Evolutionary conservation across 225 moss, liverwort and hornwort species (phyloP).

Genomic region (Physcomitrellopsis africana): DNA sequence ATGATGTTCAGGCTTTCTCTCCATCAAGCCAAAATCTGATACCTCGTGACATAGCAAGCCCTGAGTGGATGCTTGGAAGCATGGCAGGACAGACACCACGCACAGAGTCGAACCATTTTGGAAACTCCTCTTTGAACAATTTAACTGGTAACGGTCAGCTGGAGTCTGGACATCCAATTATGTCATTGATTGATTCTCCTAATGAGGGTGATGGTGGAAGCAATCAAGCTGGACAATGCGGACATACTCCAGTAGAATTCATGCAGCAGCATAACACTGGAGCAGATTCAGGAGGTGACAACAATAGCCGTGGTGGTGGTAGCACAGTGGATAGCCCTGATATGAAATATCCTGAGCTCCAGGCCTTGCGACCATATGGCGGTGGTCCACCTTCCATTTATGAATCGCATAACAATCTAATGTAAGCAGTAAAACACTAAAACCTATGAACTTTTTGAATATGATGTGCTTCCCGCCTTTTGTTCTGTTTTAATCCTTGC

Average conservation of each 20-base stretch:
- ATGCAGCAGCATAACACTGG: slow-evolving; percentile 78
- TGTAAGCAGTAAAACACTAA: slow-evolving; percentile 70
- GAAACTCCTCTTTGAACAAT: slow-evolving; percentile 53
- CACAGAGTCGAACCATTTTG: slow-evolving; percentile 49
- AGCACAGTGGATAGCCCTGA: slow-evolving; percentile 69
- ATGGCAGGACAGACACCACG: slow-evolving; percentile 65
- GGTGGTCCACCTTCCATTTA: slow-evolving; percentile 71
- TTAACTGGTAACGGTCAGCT: slow-evolving; percentile 51
- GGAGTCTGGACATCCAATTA: slow-evolving; percentile 72
- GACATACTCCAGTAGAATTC: slow-evolving; percentile 71
- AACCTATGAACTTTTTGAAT: slow-evolving; percentile 41
- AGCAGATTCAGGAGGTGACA: slow-evolving; percentile 66
- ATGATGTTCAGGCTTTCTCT: slow-evolving; percentile 68
- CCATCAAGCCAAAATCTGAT: slow-evolving; percentile 69
- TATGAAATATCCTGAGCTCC: slow-evolving; percentile 87
- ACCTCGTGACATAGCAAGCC: slow-evolving; percentile 71
- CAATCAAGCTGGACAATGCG: slow-evolving; percentile 50
- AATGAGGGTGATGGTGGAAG: slow-evolving; percentile 50
- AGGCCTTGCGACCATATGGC: slow-evolving; percentile 74
- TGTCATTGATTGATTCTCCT: slow-evolving; percentile 65
- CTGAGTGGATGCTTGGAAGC: slow-evolving; percentile 90
- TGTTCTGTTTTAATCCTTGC: slow-evolving; percentile 4
- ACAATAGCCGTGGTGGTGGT: slow-evolving; percentile 73
- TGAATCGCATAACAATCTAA: slow-evolving; percentile 86
- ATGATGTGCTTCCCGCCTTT: slow-evolving; percentile 14